Evolutionary conservation across 2,329 filamentous ascomycete species (phyloP).

Genomic region (Talaromyces sp.): DNA sequence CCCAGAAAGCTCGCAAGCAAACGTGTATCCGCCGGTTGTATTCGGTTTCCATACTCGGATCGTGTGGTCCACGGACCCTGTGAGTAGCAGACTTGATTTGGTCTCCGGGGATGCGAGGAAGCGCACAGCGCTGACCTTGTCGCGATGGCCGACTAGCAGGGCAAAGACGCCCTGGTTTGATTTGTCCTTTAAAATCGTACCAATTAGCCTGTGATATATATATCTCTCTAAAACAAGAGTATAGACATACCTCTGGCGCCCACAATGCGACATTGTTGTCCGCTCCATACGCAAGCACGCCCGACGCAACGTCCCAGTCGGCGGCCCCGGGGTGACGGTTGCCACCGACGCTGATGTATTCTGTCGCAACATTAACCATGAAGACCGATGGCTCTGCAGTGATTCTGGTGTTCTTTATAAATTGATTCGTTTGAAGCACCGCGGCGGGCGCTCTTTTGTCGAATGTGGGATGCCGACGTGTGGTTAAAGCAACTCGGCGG

Average conservation of each 20-base stretch:
- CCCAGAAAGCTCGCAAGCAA: slow-evolving; percentile 48
- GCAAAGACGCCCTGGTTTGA: slow-evolving; percentile 53
- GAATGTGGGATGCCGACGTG: not conserved
- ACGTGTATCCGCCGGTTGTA: slow-evolving; percentile 26
- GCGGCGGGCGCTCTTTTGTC: not conserved
- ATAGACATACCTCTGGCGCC: slow-evolving; percentile 62
- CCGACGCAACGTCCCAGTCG: slow-evolving; percentile 70
- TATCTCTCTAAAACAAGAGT: not conserved
- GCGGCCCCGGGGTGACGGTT: slow-evolving; percentile 86
- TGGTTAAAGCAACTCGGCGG: not conserved
- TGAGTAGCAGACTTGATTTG: slow-evolving; percentile 57
- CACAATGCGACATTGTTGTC: slow-evolving; percentile 86
- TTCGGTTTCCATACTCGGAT: slow-evolving; percentile 57
- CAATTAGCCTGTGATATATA: not conserved
- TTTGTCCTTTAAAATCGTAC: slow-evolving; percentile 31
- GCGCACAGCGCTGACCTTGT: slow-evolving; percentile 74
- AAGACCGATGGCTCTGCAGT: slow-evolving; percentile 9
- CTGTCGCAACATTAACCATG: slow-evolving; percentile 35
- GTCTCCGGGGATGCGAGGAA: slow-evolving; percentile 58
- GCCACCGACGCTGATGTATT: slow-evolving; percentile 70
- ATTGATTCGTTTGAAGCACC: not conserved
- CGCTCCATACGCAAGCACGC: slow-evolving; percentile 78
- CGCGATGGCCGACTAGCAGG: slow-evolving; percentile 70
- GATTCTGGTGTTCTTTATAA: not conserved
- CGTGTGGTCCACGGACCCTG: slow-evolving; percentile 73